phyloP scores from a whole-genome alignment of 2,329 filamentous ascomycete species.

The Ciborinia camelliae region DNA sequence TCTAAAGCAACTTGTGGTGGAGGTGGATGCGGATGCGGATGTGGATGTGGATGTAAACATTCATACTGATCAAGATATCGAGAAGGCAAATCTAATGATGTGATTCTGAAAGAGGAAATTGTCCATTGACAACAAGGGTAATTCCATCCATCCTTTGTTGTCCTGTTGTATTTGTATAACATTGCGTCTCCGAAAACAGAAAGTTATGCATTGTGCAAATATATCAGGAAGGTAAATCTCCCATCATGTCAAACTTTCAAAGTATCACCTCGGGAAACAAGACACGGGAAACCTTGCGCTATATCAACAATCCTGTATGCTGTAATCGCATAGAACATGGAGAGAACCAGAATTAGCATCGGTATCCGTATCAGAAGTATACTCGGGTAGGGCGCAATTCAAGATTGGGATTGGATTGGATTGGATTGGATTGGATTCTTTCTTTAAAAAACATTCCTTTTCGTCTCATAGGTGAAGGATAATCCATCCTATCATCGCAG shows the following conservation, averaged over 20 bases:
- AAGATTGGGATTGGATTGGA: background rate
- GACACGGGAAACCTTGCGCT: background rate
- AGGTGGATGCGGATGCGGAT: no score
- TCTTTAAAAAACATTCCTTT: background rate
- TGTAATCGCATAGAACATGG: background rate
- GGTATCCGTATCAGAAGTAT: background rate
- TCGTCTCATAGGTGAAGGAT: background rate
- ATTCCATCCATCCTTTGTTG: background rate
- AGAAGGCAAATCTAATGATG: background rate
- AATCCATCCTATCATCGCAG: background rate
- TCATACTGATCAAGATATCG: background rate
- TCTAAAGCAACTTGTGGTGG: background rate
- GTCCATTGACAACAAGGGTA: background rate
- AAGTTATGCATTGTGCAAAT: background rate
- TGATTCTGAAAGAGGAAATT: background rate
- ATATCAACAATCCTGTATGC: background rate
- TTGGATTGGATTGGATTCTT: background rate
- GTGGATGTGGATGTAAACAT: background rate
- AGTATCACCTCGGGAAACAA: slow-evolving; percentile 5
- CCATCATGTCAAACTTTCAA: background rate
- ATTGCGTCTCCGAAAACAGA: slow-evolving; percentile 14
- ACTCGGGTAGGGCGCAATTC: background rate
- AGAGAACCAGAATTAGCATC: background rate
- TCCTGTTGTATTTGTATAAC: background rate
- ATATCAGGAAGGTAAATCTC: background rate